Evolutionary conservation across 177 flowering plant species (phyloP).

Genomic region (Vitis hybrid): DNA sequence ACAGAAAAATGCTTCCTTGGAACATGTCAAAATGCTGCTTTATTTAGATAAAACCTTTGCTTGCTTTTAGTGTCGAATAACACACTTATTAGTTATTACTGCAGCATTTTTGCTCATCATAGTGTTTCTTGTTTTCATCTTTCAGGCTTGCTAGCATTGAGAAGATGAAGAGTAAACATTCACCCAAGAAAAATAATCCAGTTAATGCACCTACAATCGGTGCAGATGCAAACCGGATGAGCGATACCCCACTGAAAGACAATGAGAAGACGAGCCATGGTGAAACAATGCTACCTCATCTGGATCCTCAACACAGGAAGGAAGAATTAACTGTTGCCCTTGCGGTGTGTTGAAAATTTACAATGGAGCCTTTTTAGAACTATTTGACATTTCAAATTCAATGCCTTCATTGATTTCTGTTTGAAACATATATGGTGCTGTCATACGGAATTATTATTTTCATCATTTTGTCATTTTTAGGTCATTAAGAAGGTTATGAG

Average conservation of each 20-base stretch:
- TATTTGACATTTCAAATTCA: neutral
- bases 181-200: constrained; percentile 62
- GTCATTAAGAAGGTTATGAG: constrained; percentile 94
- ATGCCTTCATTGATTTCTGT: too few species aligned
- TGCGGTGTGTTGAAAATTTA: constrained; percentile 37
- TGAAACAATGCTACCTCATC: constrained; percentile 25
- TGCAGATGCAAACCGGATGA: constrained; percentile 12
- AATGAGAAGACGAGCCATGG: constrained; percentile 31
- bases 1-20: too few species aligned
- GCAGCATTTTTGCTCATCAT: too few species aligned
- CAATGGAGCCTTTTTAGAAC: neutral
- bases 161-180: constrained; percentile 77
- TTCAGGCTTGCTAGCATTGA: neutral
- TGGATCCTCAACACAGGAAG: constrained; percentile 41
- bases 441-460: too few species aligned
- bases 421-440: too few species aligned
- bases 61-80: too few species aligned
- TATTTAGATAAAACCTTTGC: too few species aligned
- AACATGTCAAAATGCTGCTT: too few species aligned
- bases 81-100: too few species aligned
- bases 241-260: constrained; percentile 21
- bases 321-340: constrained; percentile 67
- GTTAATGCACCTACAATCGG: constrained; percentile 26
- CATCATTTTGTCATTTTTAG: constrained; percentile 26
- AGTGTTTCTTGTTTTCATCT: too few species aligned